Conservation (phyloP, 2,329 filamentous ascomycete species). For the Uncinocarpus reesii region DNA sequence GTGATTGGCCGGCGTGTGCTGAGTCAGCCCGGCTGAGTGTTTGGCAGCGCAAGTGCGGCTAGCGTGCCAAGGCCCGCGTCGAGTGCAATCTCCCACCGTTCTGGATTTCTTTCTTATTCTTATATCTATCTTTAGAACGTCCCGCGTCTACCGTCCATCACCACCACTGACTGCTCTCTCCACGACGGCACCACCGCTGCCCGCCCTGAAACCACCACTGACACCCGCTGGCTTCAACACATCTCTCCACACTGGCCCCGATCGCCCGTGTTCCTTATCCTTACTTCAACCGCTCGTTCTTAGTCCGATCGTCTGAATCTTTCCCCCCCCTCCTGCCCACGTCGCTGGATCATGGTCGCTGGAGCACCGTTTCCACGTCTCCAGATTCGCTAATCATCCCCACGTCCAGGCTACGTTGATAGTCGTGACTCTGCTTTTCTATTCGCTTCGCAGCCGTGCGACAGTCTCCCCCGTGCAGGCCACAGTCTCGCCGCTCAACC, state of each 20-base stretch:
- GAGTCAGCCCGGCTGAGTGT: not conserved
- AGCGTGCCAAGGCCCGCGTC: not conserved
- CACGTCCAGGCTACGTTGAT: too few species aligned
- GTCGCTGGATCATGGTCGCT: not conserved
- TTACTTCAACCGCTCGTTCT: not conserved
- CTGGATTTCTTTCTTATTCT: conserved; percentile 2
- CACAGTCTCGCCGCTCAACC: not conserved
- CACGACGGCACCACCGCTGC: not conserved
- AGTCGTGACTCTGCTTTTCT: not conserved
- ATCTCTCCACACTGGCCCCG: not conserved
- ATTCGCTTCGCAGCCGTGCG: not conserved
- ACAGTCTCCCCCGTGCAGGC: not conserved
- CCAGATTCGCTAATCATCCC: not conserved
- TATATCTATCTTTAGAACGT: conserved; percentile 14
- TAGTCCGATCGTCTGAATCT: not conserved
- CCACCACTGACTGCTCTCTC: not conserved
- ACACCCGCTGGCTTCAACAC: not conserved
- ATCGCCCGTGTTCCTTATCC: not conserved
- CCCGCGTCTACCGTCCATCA: conserved; percentile 10
- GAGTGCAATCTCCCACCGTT: conserved; percentile 6
- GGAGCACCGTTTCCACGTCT: not conserved
- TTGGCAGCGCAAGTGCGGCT: not conserved
- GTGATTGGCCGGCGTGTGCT: not conserved
- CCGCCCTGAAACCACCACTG: not conserved
- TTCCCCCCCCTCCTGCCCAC: not conserved